A percentile compares a stretch with the other conserved stretches of the same genome.
phyloP scores from a whole-genome alignment of 176 grass and related monocot species.

The Lolium rigidum region DNA sequence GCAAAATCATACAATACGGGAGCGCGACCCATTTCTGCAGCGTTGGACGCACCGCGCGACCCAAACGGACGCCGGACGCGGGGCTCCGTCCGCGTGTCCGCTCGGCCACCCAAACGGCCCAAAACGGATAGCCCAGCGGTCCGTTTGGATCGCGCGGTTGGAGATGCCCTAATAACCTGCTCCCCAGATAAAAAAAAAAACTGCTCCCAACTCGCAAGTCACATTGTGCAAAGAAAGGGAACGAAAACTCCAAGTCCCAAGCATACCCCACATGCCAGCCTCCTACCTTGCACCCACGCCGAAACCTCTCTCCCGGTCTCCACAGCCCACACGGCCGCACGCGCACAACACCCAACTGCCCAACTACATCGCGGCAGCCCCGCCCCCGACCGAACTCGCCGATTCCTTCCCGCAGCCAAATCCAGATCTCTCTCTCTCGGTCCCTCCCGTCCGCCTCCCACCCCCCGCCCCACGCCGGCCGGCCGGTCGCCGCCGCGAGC shows the following conservation, averaged over 20 bases:
- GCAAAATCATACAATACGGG: too few relatives aligned
- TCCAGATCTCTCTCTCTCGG: constrained; percentile 42
- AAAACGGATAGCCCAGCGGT: too few relatives aligned
- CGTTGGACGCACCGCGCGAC: too few relatives aligned
- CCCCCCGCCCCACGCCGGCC: not conserved
- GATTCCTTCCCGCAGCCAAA: constrained; percentile 39
- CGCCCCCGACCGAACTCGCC: not conserved
- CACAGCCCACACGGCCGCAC: not conserved
- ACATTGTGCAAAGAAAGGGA: too few relatives aligned
- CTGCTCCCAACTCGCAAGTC: too few relatives aligned
- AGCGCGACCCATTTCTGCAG: too few relatives aligned
- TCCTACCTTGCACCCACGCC: not conserved
- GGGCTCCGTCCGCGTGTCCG: too few relatives aligned
- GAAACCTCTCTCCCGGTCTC: not conserved
- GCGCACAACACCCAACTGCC: constrained; percentile 1
- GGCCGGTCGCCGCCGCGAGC: not conserved
- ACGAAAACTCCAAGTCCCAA: not conserved
- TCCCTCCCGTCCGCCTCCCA: not conserved
- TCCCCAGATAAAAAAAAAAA: too few relatives aligned
- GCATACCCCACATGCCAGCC: constrained; percentile 13
- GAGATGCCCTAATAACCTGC: too few relatives aligned
- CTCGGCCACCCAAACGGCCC: too few relatives aligned
- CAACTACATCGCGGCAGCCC: not conserved
- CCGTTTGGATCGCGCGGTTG: too few relatives aligned
- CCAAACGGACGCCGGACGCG: too few relatives aligned